Conservation (phyloP, 371 early-diverging fungal genomes). For the Syncephalastrum sp. region DNA sequence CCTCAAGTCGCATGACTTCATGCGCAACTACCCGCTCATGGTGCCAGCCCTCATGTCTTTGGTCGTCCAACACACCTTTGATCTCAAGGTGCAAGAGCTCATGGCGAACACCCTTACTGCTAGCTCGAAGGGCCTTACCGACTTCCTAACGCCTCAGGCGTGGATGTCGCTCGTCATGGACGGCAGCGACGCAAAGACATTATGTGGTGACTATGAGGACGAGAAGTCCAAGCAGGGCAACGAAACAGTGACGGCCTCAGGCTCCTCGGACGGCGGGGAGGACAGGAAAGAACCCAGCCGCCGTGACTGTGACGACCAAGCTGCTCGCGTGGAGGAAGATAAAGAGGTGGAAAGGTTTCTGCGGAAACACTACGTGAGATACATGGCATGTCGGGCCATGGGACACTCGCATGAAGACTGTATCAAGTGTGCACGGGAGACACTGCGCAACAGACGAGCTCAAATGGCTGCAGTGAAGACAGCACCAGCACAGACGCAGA, state of each 20-base stretch:
- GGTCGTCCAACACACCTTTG: constrained; percentile 31
- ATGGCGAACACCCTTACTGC: neutral
- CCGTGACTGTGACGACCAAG: too few relatives aligned
- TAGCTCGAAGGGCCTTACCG: too few relatives aligned
- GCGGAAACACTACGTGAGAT: constrained; percentile 9
- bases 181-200: neutral
- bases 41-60: constrained; percentile 28
- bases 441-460: too few relatives aligned
- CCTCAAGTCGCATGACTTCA: constrained; percentile 3
- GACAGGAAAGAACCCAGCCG: neutral
- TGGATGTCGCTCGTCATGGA: constrained; percentile 2
- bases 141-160: too few relatives aligned
- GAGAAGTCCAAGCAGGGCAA: constrained; percentile 4
- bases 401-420: constrained; percentile 9
- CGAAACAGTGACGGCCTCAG: too few relatives aligned
- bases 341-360: constrained; percentile 1
- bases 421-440: too few relatives aligned
- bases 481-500: too few relatives aligned
- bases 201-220: neutral
- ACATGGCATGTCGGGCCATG: constrained; percentile 8
- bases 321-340: neutral
- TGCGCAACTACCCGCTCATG: constrained; percentile 16
- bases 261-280: neutral
- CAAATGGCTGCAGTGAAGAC: too few relatives aligned
- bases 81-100: neutral